phyloP scores from a whole-genome alignment of 2,329 filamentous ascomycete species.

The Penicillium sp. region DNA sequence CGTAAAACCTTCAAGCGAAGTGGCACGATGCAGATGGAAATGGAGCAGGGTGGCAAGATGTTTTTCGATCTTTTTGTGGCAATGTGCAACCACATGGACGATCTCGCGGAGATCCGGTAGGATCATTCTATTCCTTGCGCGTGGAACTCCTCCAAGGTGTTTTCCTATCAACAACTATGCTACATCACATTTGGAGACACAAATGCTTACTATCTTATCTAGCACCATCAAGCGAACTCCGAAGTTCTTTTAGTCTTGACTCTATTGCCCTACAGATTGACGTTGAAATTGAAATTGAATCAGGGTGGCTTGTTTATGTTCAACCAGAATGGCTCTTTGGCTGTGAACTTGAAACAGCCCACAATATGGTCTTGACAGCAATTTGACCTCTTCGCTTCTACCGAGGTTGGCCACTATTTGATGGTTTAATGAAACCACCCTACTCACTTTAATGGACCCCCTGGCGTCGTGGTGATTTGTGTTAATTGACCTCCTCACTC shows the following conservation, averaged over 20 bases:
- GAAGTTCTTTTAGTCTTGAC: slow-evolving; percentile 47
- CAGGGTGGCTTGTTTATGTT: slow-evolving; percentile 16
- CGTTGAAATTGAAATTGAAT: slow-evolving; percentile 24
- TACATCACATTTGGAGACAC: slow-evolving; percentile 7
- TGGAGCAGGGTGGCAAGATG: slow-evolving; percentile 89
- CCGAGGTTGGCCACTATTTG: slow-evolving; percentile 46
- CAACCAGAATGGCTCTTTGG: slow-evolving; percentile 36
- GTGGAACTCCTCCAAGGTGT: slow-evolving; percentile 4
- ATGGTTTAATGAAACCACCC: slow-evolving; percentile 37
- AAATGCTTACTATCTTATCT: slow-evolving; percentile 17
- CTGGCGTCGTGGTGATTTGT: slow-evolving; percentile 27
- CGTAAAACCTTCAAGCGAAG: slow-evolving; percentile 97
- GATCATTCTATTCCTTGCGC: slow-evolving; percentile 34
- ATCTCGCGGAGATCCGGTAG: slow-evolving; percentile 81
- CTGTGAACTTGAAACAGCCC: slow-evolving; percentile 22
- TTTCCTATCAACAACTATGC: slow-evolving; percentile 8
- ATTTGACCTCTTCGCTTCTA: slow-evolving; percentile 37
- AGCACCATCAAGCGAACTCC: slow-evolving; percentile 49
- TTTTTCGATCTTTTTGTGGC: slow-evolving; percentile 98
- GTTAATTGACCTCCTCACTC: slow-evolving; percentile 23
- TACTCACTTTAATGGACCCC: slow-evolving; percentile 22
- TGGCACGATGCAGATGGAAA: slow-evolving; percentile 97
- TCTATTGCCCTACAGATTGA: slow-evolving; percentile 9
- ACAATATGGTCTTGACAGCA: slow-evolving; percentile 24
- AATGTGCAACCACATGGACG: slow-evolving; percentile 97